Evolutionary conservation across 2,329 filamentous ascomycete genomes (phyloP).

Genomic region (Trichoderma breve): DNA sequence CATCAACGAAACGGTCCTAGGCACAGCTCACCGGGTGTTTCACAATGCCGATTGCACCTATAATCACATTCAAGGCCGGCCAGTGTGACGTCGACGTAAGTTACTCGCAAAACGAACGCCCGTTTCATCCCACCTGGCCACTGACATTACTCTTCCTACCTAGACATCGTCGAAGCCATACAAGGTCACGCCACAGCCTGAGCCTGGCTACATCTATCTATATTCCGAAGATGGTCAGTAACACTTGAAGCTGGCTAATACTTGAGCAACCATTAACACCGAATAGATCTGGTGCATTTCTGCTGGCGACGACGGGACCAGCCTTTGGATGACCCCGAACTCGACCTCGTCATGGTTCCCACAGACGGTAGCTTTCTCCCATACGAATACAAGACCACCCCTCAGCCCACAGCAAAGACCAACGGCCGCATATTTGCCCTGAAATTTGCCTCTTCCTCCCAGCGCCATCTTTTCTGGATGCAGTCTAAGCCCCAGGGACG

Average conservation of each 20-base stretch:
- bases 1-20: neutral
- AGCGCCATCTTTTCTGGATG: conserved; percentile 93
- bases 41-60: conserved; percentile 75
- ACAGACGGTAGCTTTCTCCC: conserved; percentile 83
- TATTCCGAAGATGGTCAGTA: conserved; percentile 80
- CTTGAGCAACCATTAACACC: neutral
- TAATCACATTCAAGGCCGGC: conserved; percentile 97
- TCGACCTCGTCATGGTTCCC: conserved; percentile 93
- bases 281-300: conserved; percentile 82
- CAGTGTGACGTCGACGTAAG: conserved; percentile 80
- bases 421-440: conserved; percentile 91
- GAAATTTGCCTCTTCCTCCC: conserved; percentile 89
- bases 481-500: conserved; percentile 81
- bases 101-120: conserved; percentile 3
- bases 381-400: conserved; percentile 62
- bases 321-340: conserved; percentile 68
- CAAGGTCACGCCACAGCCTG: conserved; percentile 70
- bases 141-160: conserved; percentile 23
- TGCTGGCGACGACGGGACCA: conserved; percentile 87
- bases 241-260: neutral
- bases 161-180: conserved; percentile 55
- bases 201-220: conserved; percentile 85
- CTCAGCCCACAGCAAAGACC: conserved; percentile 60
- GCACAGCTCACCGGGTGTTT: neutral
- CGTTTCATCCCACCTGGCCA: conserved; percentile 21